phyloP scores from a whole-genome alignment of 1,284 basidiomycete species.

The Jaminaea rosea region DNA sequence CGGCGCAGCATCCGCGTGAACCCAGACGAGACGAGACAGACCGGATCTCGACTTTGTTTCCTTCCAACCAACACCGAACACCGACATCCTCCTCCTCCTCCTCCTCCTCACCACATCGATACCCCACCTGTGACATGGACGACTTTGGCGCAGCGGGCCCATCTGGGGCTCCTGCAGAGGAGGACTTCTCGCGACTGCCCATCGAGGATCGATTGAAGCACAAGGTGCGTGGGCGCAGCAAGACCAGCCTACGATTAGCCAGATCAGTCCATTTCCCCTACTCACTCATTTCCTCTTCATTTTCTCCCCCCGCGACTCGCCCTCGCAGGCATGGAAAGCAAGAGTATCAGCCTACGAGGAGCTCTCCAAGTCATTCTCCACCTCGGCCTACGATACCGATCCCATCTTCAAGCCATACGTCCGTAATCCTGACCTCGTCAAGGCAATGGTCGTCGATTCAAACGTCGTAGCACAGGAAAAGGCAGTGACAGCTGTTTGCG shows the following conservation, averaged over 20 bases:
- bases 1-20: too few species aligned
- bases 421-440: constrained; percentile 55
- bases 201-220: constrained; percentile 74
- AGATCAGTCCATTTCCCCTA: not conserved
- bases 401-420: constrained; percentile 84
- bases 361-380: constrained; percentile 51
- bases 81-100: too few species aligned
- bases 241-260: not conserved
- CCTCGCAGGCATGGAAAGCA: constrained; percentile 80
- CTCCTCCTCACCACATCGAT: too few species aligned
- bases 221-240: constrained; percentile 53
- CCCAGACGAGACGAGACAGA: too few species aligned
- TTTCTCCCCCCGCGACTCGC: not conserved
- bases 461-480: constrained; percentile 99
- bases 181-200: constrained; percentile 78
- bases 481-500: constrained; percentile 65
- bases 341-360: constrained; percentile 85
- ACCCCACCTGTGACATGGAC: too few species aligned
- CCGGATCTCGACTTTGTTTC: too few species aligned
- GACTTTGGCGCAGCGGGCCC: constrained; percentile 13
- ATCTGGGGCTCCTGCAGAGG: constrained; percentile 53
- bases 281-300: not conserved
- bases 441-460: constrained; percentile 55
- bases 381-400: constrained; percentile 75
- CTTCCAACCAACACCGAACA: too few species aligned